These are phyloP conservation scores for Elsinoe arachidis DNA, from an alignment of 2,329 filamentous ascomycete genomes.

Conservation along the genomic window DNA sequence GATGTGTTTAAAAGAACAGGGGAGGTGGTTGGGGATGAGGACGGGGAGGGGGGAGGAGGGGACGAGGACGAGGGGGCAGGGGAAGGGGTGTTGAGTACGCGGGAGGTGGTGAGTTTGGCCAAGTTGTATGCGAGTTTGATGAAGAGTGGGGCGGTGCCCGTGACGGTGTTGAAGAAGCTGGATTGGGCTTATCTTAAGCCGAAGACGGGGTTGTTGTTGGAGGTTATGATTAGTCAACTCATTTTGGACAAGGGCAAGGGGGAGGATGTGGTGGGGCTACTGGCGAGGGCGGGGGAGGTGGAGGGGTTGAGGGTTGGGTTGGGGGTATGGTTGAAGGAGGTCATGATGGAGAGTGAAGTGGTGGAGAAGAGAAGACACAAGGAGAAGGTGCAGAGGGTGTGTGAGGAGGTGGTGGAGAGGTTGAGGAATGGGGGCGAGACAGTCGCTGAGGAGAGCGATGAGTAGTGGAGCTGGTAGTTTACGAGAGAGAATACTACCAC, in stretches of 20 bases:
- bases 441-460: neutral
- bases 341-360: neutral
- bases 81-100: slow-evolving; percentile 41
- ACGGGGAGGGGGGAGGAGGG: slow-evolving; percentile 45
- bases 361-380: slow-evolving; percentile 6
- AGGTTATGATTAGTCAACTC: slow-evolving; percentile 68
- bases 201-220: slow-evolving; percentile 69
- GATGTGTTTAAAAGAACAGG: slow-evolving; percentile 76
- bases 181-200: slow-evolving; percentile 70
- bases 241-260: slow-evolving; percentile 46
- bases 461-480: neutral
- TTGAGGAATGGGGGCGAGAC: neutral
- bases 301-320: neutral
- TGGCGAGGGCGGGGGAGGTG: neutral
- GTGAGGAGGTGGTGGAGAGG: neutral
- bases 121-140: slow-evolving; percentile 58
- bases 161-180: slow-evolving; percentile 57
- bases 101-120: slow-evolving; percentile 58
- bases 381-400: neutral
- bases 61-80: slow-evolving; percentile 43
- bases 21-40: slow-evolving; percentile 54
- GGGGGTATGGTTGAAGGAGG: neutral
- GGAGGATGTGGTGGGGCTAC: neutral
- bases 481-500: neutral
- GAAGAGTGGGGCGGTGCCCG: slow-evolving; percentile 48